Evolutionary conservation across 139 green algal genomes (phyloP), one percentile per base, ranked within the genome.

Genomic region (Chlorokybus atmophyticus): DNA sequence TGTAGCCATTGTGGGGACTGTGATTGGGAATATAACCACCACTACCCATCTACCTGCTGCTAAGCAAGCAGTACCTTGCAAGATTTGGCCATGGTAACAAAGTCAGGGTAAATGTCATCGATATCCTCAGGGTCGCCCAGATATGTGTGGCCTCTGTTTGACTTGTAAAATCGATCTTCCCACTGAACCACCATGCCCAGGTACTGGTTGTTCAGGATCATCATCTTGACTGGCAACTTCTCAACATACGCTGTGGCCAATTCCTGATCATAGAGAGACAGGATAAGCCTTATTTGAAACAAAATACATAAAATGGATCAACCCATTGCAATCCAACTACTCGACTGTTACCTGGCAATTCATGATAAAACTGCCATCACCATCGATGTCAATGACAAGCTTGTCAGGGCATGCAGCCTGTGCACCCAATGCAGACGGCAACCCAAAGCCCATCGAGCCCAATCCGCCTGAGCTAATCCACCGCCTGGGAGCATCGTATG

Each of bases 141-240:
- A 75, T 96, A 99, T 0, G 92, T 99, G 76, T 98, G 91, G 1
- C 85, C 92, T 38, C 89, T 79, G 79, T 99, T 99, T 3, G 56
- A 55, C 63, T 96, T 94, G 83, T 99, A 99, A 75, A 99, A 99
- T 49, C 92, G 75, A 67, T 98, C 91, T 77, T 99, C 92, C 92
- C 92, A 99, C 75, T 96, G 90, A 65, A 97, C 79, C 28, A 99
- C 92, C 92, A 99, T 99, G 62, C 92, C 91, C 61, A 99, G 73
- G 72, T 97, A 87, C 80, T 99, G 90, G 80, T 97, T 99, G 82
- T 99, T 99, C 10, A 99, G 72, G 60, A 99, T 87, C 70, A 99
- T 76, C 26, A 88, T 77, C 82, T 99, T 99, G 29, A 90, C 78
- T 38, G 90, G 79, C 51, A 99, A 75, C 66, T 85, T 74, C 68